Evolutionary conservation across 108 stramenopile genomes (phyloP).

Genomic region (Stephanodiscus triporus): DNA sequence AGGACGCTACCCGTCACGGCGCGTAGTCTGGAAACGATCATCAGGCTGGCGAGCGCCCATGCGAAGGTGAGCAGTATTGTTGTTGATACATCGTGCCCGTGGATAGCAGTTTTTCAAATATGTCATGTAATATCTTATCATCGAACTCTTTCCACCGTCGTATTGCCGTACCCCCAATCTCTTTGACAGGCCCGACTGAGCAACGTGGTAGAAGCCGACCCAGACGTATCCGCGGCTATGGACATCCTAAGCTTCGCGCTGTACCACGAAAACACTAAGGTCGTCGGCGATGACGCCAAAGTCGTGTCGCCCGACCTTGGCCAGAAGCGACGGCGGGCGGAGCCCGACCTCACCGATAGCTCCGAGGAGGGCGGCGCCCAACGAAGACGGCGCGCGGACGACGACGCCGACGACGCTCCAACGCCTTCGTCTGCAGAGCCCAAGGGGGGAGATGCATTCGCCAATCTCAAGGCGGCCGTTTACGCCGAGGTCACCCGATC

Average conservation of each 20-base stretch:
- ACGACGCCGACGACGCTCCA: slow-evolving; percentile 15
- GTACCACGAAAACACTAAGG: slow-evolving; percentile 77
- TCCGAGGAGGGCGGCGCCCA: slow-evolving; percentile 44
- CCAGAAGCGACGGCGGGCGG: slow-evolving; percentile 38
- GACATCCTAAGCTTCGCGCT: slow-evolving; percentile 89
- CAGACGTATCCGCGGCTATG: slow-evolving; percentile 82
- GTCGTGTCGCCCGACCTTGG: not conserved
- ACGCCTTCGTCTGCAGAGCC: not conserved
- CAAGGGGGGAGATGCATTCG: slow-evolving; percentile 14
- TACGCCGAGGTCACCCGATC: slow-evolving; percentile 50
- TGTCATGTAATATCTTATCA: not conserved
- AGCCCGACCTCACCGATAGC: slow-evolving; percentile 40
- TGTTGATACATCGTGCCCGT: not conserved
- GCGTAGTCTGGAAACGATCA: slow-evolving; percentile 97
- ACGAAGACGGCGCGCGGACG: slow-evolving; percentile 41
- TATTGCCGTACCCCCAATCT: not conserved
- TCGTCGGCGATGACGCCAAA: slow-evolving; percentile 16
- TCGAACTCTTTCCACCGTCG: not conserved
- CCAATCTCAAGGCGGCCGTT: slow-evolving; percentile 50
- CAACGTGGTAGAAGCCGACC: slow-evolving; percentile 68
- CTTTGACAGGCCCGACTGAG: slow-evolving; percentile 61
- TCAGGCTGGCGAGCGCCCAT: slow-evolving; percentile 96
- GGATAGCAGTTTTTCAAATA: too few species aligned
- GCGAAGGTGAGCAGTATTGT: slow-evolving; percentile 78
- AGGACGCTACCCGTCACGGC: slow-evolving; percentile 94